phyloP scores from a whole-genome alignment of 2,329 filamentous ascomycete genomes.

The Cladosporium sp. region DNA sequence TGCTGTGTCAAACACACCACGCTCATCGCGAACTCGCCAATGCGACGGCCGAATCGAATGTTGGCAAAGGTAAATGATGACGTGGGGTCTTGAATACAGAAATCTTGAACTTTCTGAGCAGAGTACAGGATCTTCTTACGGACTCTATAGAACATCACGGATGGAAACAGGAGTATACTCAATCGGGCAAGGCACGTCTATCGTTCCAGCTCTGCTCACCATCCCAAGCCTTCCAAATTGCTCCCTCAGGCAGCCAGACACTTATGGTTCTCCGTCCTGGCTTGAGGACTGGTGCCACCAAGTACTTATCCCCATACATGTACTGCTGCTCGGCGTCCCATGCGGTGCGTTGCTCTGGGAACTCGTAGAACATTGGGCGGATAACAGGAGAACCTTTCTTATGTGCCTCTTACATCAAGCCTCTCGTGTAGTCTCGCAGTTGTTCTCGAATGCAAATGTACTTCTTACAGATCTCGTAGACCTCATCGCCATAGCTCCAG shows the following conservation, averaged over 20 bases:
- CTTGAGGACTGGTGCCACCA: constrained; percentile 58
- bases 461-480: constrained; percentile 60
- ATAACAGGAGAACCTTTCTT: constrained; percentile 63
- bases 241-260: constrained; percentile 56
- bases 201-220: constrained; percentile 26
- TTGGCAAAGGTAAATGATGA: too few relatives aligned
- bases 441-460: constrained; percentile 61
- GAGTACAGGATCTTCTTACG: too few relatives aligned
- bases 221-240: constrained; percentile 47
- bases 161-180: constrained; percentile 25
- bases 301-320: constrained; percentile 62
- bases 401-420: constrained; percentile 61
- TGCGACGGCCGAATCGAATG: too few relatives aligned
- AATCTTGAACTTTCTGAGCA: too few relatives aligned
- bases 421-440: constrained; percentile 58
- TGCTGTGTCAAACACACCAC: too few relatives aligned
- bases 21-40: too few relatives aligned
- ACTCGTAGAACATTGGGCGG: constrained; percentile 64
- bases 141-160: too few relatives aligned
- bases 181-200: constrained; percentile 24
- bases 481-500: constrained; percentile 64
- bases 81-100: too few relatives aligned
- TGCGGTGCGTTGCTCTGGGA: constrained; percentile 53
- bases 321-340: constrained; percentile 64
- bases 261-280: constrained; percentile 46